Percentiles rank a stretch among this genome's conserved stretches.
phyloP scores from a whole-genome alignment of 2,329 filamentous ascomycete genomes.

The Trichoderma koningiopsis region DNA sequence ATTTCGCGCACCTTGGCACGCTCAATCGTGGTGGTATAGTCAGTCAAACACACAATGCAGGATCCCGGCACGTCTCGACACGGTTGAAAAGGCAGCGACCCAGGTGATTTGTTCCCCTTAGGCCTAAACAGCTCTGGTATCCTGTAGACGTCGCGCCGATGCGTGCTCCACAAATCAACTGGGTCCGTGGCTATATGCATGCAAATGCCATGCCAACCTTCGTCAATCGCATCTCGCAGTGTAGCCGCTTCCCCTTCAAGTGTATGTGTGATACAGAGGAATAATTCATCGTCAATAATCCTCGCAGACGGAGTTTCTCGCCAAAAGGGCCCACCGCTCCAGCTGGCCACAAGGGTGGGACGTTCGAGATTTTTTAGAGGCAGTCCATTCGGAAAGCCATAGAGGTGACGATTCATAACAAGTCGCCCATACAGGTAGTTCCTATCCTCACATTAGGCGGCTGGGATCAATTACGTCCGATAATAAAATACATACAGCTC shows the following conservation, averaged over 20 bases:
- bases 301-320: not conserved
- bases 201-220: not conserved
- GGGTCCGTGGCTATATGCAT: not conserved
- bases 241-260: not conserved
- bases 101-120: not conserved
- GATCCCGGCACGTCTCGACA: not conserved
- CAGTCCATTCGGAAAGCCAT: not conserved
- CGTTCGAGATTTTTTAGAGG: not conserved
- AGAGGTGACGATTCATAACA: constrained; percentile 1
- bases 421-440: not conserved
- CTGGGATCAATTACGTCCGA: no score
- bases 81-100: not conserved
- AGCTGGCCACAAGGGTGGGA: not conserved
- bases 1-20: not conserved
- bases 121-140: constrained; percentile 8
- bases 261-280: constrained; percentile 6
- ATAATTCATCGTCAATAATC: not conserved
- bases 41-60: constrained; percentile 8
- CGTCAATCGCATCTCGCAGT: not conserved
- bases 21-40: not conserved
- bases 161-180: not conserved
- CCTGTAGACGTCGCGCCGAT: not conserved
- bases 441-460: not conserved
- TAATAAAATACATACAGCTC: not conserved
- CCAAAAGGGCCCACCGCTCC: not conserved